Base-by-base conservation (phyloP, 768 basidiomycete genomes). In the Boletus edulis region DNA sequence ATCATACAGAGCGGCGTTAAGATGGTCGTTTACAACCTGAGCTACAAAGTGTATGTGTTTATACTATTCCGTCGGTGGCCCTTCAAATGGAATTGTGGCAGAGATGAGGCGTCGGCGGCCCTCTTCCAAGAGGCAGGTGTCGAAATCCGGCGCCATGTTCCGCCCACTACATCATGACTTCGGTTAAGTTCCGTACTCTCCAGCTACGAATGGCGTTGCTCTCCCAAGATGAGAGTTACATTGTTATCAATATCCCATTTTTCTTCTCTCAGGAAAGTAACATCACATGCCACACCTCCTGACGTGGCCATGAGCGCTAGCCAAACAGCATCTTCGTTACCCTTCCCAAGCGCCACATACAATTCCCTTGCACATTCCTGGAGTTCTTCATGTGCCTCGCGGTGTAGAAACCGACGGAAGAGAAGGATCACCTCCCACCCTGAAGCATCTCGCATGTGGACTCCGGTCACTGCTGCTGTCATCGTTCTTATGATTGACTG, bases 1-100 rank as follows among this genome's bases (percentile, higher is more conserved):
- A 98, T 98, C 61, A 94, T 98, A 27, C 96, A 99, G 67, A 89
- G 86, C 20, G 96, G 95, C 0, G 88, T 98, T 18, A 86, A 82
- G 56, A 87, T 86, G 54, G 96, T 99, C 4, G 91, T 98, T 5
- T 99, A 98, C 69, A 96, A 94, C 68, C 74, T 98, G 51, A 85
- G 86, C 49, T 99, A 99, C 73, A 94, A 93, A 78, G 92, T 98
- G 97, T 92, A 61, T 63, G 89, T 78, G 15, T 45, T 42, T 39
- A 51, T 14, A 37, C 35, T 34, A 24, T 39, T 29, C 1, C 20
- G 15, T 46, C 7, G 27, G 15, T 22, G 49, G 57, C 3, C 49
- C 14, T 51, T 38, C 37, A 41, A 53, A 37, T 44, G 11, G 22
- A 34, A 27, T 32, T 49, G 5, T 50, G 58, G n/a, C 62, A 92